phyloP scores from a whole-genome alignment of 2,329 filamentous ascomycete species.

The Monosporascus sp. region DNA sequence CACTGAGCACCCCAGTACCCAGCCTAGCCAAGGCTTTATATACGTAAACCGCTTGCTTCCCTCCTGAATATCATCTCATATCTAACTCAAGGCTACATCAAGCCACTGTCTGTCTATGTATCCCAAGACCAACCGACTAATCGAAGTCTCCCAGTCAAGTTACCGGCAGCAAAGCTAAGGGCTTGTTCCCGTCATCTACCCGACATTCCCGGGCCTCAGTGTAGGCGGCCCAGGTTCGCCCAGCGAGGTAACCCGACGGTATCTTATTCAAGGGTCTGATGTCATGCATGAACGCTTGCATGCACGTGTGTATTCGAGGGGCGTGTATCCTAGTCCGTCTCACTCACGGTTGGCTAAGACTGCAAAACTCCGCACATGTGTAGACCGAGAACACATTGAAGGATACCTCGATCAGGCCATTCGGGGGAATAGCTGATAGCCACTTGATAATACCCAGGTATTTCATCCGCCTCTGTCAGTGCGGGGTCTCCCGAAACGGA shows the following conservation, averaged over 20 bases:
- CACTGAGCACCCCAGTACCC: no score
- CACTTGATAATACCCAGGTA: neutral
- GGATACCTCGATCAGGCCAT: no score
- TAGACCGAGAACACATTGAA: neutral
- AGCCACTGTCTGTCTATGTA: no score
- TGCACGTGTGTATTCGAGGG: neutral
- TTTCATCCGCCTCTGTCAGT: neutral
- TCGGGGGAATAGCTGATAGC: slow-evolving; percentile 3
- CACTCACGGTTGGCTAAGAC: no score
- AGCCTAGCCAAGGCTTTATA: no score
- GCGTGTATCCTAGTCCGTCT: no score
- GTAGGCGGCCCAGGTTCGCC: neutral
- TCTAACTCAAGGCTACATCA: no score
- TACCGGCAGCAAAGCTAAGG: no score
- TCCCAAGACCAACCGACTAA: no score
- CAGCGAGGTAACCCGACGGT: neutral
- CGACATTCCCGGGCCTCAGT: neutral
- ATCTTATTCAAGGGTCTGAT: slow-evolving; percentile 5
- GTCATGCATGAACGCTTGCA: slow-evolving; percentile 12
- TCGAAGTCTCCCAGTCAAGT: no score
- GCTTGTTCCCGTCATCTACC: neutral
- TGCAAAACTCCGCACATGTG: neutral
- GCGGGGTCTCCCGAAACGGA: neutral
- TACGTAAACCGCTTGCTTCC: no score
- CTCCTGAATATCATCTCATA: no score